Evolutionary conservation across 164 flowering plant genomes (phyloP).

Genomic region (Protea cynaroides): DNA sequence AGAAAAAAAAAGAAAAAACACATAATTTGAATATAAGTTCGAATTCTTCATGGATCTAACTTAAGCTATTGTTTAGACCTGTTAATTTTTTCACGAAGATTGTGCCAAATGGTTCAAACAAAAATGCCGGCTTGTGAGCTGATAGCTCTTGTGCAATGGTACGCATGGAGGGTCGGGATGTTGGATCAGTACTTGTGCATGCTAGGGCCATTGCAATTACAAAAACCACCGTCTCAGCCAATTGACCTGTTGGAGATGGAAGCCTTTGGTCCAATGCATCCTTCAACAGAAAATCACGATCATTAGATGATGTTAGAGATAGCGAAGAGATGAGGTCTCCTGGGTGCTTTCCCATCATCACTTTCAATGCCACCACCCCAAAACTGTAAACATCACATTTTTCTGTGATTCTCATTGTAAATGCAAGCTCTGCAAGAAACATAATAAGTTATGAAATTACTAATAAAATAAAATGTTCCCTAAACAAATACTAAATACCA

Average conservation of each 20-base stretch:
- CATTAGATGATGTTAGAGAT: constrained; percentile 6
- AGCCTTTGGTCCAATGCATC: constrained; percentile 55
- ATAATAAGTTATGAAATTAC: background rate
- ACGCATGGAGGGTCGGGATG: constrained; percentile 57
- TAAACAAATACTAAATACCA: no score
- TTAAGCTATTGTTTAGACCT: background rate
- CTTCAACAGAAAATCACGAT: constrained; percentile 24
- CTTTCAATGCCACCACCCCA: constrained; percentile 61
- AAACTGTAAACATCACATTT: constrained; percentile 74
- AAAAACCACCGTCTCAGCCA: constrained; percentile 45
- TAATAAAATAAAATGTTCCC: no score
- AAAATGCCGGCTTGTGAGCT: constrained; percentile 16
- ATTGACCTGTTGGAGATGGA: constrained; percentile 34
- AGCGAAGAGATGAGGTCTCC: constrained; percentile 41
- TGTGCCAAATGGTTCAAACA: constrained; percentile 17
- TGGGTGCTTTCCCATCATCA: constrained; percentile 69
- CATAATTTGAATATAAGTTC: no score
- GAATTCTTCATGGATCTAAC: no score
- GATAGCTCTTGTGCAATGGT: constrained; percentile 39
- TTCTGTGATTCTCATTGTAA: constrained; percentile 45
- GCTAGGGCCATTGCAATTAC: constrained; percentile 37
- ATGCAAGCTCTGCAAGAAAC: constrained; percentile 44
- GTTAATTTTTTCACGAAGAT: constrained; percentile 22
- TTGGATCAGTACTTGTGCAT: constrained; percentile 41
- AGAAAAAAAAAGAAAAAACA: no score